Evolutionary conservation across 495 filamentous ascomycete species (phyloP), one percentile per base, ranked within the genome.

Genomic region (Neurospora discreta): DNA sequence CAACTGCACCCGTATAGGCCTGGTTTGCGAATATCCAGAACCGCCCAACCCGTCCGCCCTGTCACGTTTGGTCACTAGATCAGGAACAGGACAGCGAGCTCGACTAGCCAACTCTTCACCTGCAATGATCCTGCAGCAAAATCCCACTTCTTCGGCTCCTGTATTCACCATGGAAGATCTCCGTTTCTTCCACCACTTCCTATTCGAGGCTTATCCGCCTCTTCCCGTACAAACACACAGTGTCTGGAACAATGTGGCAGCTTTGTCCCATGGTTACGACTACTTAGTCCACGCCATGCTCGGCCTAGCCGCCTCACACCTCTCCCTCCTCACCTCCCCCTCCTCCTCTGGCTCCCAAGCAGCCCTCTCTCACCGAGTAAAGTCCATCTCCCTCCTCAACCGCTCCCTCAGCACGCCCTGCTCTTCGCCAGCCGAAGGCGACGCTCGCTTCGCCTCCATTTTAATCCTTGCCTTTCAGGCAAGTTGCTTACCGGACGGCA

Each of bases 151-250:
- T 5, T 60, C 67, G n/a, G 38, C 70, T 26, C 43, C 76, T 1
- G 20, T 72, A 2, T 86, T 86, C 74, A 81, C 80, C 38, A 75
- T 79, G 46, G 71, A 81, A 33, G 85, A 88, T 72, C 80, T 88
- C 68, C 80, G 85, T n/a, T 83, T 87, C 71, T 88, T 88, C 74
- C 84, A 88, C 73, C 85, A 88, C 73, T 89, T 89, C 72, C 75
- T 89, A n/a, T 44, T 83, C 33, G 76, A 75, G 6, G 87, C 86
- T 11, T 85, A 86, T 71, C 87, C 87, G 0, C 84, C 88, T 73
- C 79, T 87, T 0, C 87, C 87, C 4, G 80, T 87, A 69, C 81
- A 80, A 16, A 82, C 81, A 13, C 85, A 87, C 67, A 77, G 75
- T 3, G 75, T 85, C 11, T 89, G 87, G 87, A 82, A 80, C 6